These are phyloP conservation scores for Pseudocercospora ulei DNA, from an alignment of 2,329 filamentous ascomycete species.

Conservation along the genomic window DNA sequence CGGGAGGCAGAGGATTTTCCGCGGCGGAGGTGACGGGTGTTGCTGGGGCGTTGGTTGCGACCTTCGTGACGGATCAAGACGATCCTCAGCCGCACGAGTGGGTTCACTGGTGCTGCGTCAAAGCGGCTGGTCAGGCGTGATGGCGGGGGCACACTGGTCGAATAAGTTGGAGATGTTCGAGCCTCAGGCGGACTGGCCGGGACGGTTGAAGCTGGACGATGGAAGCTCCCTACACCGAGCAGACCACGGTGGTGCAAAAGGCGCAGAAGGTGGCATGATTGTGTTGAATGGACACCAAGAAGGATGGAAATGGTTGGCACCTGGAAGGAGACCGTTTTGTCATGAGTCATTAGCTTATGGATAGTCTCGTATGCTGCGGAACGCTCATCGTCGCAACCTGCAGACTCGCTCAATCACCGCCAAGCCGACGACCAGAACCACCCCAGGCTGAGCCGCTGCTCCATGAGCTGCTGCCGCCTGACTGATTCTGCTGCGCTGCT, in stretches of 20 bases:
- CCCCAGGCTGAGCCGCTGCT: slow-evolving; percentile 44
- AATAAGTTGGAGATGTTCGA: slow-evolving; percentile 30
- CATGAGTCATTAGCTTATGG: too few species aligned
- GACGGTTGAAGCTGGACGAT: slow-evolving; percentile 28
- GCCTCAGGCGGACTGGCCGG: slow-evolving; percentile 30
- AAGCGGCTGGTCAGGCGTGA: slow-evolving; percentile 30
- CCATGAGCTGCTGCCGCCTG: slow-evolving; percentile 30
- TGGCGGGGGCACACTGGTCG: slow-evolving; percentile 28
- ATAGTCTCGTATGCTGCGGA: neutral
- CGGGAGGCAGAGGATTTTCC: too few species aligned
- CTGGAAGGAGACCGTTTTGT: too few species aligned
- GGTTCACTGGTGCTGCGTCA: slow-evolving; percentile 21
- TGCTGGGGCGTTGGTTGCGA: slow-evolving; percentile 37
- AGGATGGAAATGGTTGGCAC: too few species aligned
- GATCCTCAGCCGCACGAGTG: slow-evolving; percentile 25
- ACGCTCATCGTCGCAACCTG: neutral
- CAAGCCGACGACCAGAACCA: slow-evolving; percentile 15
- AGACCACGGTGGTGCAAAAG: slow-evolving; percentile 24
- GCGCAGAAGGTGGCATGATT: slow-evolving; percentile 26
- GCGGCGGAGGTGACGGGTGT: slow-evolving; percentile 41
- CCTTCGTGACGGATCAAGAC: slow-evolving; percentile 44
- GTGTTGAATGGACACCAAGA: too few species aligned
- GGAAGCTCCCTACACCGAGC: slow-evolving; percentile 29
- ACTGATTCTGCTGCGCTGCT: slow-evolving; percentile 23
- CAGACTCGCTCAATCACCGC: slow-evolving; percentile 11